Evolutionary conservation across 192 early-diverging fungal species (phyloP).

Genomic region (Paraglomus brasilianum): DNA sequence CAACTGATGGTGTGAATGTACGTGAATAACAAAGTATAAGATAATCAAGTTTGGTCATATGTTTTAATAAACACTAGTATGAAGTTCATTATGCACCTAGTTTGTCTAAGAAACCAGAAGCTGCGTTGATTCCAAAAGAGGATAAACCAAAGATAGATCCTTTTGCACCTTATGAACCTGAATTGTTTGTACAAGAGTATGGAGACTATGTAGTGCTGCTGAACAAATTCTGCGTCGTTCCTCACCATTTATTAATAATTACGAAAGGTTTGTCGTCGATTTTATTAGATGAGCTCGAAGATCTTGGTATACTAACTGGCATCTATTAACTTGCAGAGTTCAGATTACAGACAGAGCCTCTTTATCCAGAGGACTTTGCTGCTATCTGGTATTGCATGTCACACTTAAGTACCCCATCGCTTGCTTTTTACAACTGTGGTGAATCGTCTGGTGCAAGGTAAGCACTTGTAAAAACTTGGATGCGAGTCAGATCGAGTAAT

Average conservation of each 20-base stretch:
- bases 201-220: constrained; percentile 47
- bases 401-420: constrained; percentile 30
- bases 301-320: not conserved
- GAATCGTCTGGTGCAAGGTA: constrained; percentile 52
- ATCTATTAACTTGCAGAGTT: constrained; percentile 42
- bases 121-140: constrained; percentile 25
- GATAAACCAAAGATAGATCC: constrained; percentile 39
- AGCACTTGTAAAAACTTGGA: not conserved
- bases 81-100: constrained; percentile 47
- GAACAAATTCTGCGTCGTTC: constrained; percentile 59
- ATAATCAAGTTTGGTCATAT: not conserved
- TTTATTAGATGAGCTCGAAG: not conserved
- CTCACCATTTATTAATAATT: constrained; percentile 51
- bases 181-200: constrained; percentile 47
- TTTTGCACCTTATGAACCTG: constrained; percentile 49
- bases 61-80: constrained; percentile 36
- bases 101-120: constrained; percentile 41
- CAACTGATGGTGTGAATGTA: constrained; percentile 16
- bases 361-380: constrained; percentile 46
- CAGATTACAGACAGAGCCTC: constrained; percentile 47
- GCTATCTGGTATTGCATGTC: constrained; percentile 40
- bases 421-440: constrained; percentile 63
- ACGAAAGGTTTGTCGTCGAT: constrained; percentile 48
- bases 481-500: not conserved
- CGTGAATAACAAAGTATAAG: not conserved